phyloP scores from a whole-genome alignment of 2,329 filamentous ascomycete genomes.

The Dryadomyces quercus-mongolicae region DNA sequence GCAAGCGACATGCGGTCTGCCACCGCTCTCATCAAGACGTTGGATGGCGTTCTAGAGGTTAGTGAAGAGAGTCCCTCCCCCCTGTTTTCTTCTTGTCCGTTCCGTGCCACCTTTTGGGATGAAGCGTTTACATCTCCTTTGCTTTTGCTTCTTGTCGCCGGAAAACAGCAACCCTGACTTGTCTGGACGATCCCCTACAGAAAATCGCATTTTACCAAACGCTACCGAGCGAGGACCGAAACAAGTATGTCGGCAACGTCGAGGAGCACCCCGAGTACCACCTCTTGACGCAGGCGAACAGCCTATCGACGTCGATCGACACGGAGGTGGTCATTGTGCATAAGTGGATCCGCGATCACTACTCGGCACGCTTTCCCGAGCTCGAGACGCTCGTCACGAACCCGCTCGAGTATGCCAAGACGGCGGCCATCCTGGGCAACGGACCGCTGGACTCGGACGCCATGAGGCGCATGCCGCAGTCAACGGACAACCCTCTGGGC shows the following conservation, averaged over 20 bases:
- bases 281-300: slow-evolving; percentile 78
- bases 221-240: slow-evolving; percentile 49
- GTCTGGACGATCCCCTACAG: slow-evolving; percentile 43
- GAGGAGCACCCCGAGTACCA: slow-evolving; percentile 90
- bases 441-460: slow-evolving; percentile 71
- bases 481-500: slow-evolving; percentile 66
- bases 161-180: slow-evolving; percentile 54
- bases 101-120: slow-evolving; percentile 14
- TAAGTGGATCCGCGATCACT: slow-evolving; percentile 94
- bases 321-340: slow-evolving; percentile 87
- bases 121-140: slow-evolving; percentile 50
- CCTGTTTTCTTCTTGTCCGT: slow-evolving; percentile 11
- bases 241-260: slow-evolving; percentile 63
- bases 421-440: slow-evolving; percentile 86
- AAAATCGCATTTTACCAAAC: slow-evolving; percentile 70
- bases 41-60: slow-evolving; percentile 75
- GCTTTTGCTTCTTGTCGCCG: slow-evolving; percentile 9
- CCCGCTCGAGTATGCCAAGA: slow-evolving; percentile 88
- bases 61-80: slow-evolving; percentile 24
- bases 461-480: slow-evolving; percentile 68
- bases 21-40: slow-evolving; percentile 65
- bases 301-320: slow-evolving; percentile 82
- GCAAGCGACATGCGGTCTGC: slow-evolving; percentile 69
- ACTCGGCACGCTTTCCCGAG: slow-evolving; percentile 86
- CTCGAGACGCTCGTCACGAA: slow-evolving; percentile 83